Conservation (phyloP, 2,329 filamentous ascomycete genomes). For the Exophiala calicioides region DNA sequence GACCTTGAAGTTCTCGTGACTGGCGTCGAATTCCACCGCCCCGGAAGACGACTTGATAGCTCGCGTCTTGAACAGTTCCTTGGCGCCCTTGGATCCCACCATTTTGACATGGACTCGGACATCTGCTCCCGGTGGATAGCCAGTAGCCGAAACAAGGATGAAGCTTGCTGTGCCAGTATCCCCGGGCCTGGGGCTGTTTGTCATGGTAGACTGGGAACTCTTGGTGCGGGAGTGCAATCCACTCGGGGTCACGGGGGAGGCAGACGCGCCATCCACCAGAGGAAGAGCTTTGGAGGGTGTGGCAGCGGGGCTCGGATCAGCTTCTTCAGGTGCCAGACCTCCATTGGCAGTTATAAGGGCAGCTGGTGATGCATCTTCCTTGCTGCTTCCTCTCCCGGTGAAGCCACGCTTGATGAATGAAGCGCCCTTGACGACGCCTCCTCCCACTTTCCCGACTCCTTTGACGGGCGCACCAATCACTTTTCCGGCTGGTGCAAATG, state of each 20-base stretch:
- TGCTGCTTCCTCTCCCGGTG: constrained; percentile 65
- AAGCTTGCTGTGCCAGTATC: constrained; percentile 77
- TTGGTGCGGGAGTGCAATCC: constrained; percentile 47
- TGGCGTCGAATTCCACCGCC: constrained; percentile 64
- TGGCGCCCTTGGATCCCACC: constrained; percentile 64
- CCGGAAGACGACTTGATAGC: constrained; percentile 72
- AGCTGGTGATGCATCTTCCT: constrained; percentile 31
- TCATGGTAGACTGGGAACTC: constrained; percentile 52
- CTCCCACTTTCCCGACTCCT: constrained; percentile 77
- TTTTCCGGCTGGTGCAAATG: constrained; percentile 81
- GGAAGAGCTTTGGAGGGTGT: constrained; percentile 26
- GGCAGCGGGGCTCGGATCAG: constrained; percentile 12
- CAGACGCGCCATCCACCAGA: constrained; percentile 16
- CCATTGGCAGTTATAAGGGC: constrained; percentile 20
- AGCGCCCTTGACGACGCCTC: constrained; percentile 83
- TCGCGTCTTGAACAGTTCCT: constrained; percentile 88
- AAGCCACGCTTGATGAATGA: constrained; percentile 88
- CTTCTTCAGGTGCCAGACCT: constrained; percentile 11
- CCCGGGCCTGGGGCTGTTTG: constrained; percentile 54
- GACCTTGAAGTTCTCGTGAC: constrained; percentile 72
- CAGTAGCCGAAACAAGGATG: constrained; percentile 74
- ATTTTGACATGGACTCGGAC: constrained; percentile 75
- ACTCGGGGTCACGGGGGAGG: constrained; percentile 21
- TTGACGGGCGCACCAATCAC: constrained; percentile 97
- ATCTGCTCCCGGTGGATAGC: constrained; percentile 74